Evolutionary conservation across 2,329 filamentous ascomycete genomes (phyloP).

Genomic region (Grosmannia penicillata): DNA sequence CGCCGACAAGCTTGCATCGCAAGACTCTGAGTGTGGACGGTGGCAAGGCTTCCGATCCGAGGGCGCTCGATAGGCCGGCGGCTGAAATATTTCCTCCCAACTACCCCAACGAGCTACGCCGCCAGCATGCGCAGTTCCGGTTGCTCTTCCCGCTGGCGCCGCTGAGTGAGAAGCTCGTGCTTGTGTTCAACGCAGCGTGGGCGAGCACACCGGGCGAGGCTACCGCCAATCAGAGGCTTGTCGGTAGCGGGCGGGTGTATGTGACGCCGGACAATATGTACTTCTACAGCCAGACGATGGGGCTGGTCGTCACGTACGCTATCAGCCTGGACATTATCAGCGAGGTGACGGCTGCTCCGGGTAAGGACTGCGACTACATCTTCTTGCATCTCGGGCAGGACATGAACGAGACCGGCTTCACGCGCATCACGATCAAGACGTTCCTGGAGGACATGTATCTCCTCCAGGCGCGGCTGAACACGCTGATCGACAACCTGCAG

Average conservation of each 20-base stretch:
- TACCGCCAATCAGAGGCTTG: conserved; percentile 37
- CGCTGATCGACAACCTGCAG: conserved; percentile 67
- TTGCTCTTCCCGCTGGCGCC: conserved; percentile 75
- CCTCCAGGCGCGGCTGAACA: conserved; percentile 71
- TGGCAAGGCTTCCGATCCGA: conserved; percentile 17
- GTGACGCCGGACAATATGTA: conserved; percentile 79
- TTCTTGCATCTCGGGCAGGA: conserved; percentile 63
- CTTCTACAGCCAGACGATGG: conserved; percentile 92
- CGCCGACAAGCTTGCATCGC: conserved; percentile 16
- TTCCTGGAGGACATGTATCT: conserved; percentile 80
- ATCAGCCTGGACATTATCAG: conserved; percentile 62
- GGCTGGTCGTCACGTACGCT: conserved; percentile 70
- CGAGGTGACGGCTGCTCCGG: conserved; percentile 80
- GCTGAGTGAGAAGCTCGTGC: conserved; percentile 64
- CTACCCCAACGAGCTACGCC: conserved; percentile 69
- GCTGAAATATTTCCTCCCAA: conserved; percentile 52
- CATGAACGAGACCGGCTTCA: conserved; percentile 46
- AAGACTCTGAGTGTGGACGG: conserved; percentile 29
- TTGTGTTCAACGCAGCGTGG: conserved; percentile 92
- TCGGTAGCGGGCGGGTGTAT: conserved; percentile 61
- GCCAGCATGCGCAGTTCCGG: conserved; percentile 86
- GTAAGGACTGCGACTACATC: conserved; percentile 83
- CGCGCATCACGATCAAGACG: conserved; percentile 74
- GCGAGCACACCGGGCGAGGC: conserved; percentile 31
- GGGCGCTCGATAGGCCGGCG: conserved; percentile 17